Conservation (phyloP, 192 early-diverging fungal genomes). For the Lunasporangiospora selenospora region DNA sequence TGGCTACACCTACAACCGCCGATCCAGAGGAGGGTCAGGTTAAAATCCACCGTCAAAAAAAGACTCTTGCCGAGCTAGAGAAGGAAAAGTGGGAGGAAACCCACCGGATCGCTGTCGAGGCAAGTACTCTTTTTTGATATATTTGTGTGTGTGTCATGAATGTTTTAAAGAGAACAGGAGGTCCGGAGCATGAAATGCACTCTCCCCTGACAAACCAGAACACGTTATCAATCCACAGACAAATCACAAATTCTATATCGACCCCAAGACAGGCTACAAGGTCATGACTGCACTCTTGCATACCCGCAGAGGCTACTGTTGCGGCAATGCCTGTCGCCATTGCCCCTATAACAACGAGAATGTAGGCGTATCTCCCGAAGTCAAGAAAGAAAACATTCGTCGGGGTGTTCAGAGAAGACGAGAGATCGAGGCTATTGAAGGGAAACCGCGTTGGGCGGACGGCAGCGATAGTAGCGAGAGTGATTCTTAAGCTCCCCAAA, state of each 20-base stretch:
- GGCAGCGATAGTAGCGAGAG: conserved; percentile 19
- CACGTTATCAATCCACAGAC: conserved; percentile 18
- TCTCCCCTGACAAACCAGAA: too few species aligned
- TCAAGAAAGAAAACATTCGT: conserved; percentile 35
- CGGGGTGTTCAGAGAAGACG: conserved; percentile 31
- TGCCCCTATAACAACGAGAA: conserved; percentile 67
- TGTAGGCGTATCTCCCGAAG: conserved; percentile 63
- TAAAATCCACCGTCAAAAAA: conserved; percentile 28
- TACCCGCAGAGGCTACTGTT: conserved; percentile 65
- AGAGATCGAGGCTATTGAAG: conserved; percentile 40
- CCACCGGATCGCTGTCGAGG: conserved; percentile 42
- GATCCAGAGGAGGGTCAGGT: conserved; percentile 17
- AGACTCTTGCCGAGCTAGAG: conserved; percentile 32
- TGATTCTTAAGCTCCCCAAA: too few species aligned
- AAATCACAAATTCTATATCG: conserved; percentile 60
- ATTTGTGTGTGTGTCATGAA: too few species aligned
- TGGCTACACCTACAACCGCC: neutral
- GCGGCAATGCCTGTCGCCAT: conserved; percentile 72
- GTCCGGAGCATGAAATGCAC: too few species aligned
- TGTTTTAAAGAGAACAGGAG: too few species aligned
- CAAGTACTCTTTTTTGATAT: too few species aligned
- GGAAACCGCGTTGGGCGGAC: conserved; percentile 46
- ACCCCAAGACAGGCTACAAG: conserved; percentile 69
- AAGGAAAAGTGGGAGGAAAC: conserved; percentile 44
- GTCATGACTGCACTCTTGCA: conserved; percentile 72